Evolutionary conservation across 345 rosid species (phyloP), one percentile per base, ranked within the genome.

Genomic region (Citrus unshiu): DNA sequence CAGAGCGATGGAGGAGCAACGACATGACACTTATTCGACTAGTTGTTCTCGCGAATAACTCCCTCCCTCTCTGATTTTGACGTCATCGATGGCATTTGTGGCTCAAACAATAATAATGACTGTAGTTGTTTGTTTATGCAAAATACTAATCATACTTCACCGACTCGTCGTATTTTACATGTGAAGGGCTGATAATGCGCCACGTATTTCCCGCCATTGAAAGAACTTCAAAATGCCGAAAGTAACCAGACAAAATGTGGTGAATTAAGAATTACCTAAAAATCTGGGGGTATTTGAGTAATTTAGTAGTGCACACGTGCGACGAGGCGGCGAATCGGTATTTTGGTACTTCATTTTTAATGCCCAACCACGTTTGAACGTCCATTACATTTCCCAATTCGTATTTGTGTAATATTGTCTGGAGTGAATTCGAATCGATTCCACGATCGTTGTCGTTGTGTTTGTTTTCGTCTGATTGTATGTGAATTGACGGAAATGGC

Each of bases 401-500:
- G 49, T 21, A n/a, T 59, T 18, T 12, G 51, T 46, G 19, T 35
- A 24, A 7, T 24, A 24, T 70, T 12, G 58, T 14, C 19, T 58
- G 29, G 14, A 35, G 16, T 59, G 12, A 4, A 9, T 3, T 18
- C 35, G 18, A 19, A 22, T 35, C 13, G 49, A 13, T 77, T 79
- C 4, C 32, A 74, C 62, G n/a, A 30, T 69, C 69, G 13, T 35
- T 68, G 80, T 71, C 75, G 10, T 81, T 29, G 80, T 71, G 73
- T 66, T 81, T 75, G 79, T 24, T 68, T 27, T 54, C 78, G 39
- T 67, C 24, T 21, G 16, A 34, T 73, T 35, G 56, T 30, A 32
- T 40, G 43, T 30, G 75, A 80, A 59, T 24, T 6, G n/a, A 27
- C 70, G 5, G 73, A 32, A 79, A 93, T 94, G 98, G 85, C 91